A percentile compares a stretch with the other conserved stretches of the same genome.
Conservation (phyloP, 208 protist species). For the Trypanosomatidae sp. region DNA sequence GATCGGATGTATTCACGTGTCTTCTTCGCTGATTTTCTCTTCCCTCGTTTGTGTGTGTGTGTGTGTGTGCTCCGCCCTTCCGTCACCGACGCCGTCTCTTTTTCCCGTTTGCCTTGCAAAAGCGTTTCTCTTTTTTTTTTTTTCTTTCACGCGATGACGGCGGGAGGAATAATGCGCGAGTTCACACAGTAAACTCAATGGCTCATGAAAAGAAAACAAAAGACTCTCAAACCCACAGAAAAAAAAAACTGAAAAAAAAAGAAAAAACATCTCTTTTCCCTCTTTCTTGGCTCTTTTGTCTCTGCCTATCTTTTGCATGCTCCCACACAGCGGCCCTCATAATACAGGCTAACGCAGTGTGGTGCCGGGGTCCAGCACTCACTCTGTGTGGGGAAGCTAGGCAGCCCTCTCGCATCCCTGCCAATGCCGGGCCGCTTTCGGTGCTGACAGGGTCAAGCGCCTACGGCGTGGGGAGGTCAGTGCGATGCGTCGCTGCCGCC, state of each 20-base stretch:
- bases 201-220: background rate
- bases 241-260: background rate
- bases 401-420: background rate
- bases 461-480: background rate
- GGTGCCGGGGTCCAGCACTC: background rate
- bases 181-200: background rate
- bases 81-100: background rate
- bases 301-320: conserved; percentile 5
- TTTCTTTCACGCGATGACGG: background rate
- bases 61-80: background rate
- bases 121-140: background rate
- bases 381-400: background rate
- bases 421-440: background rate
- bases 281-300: background rate
- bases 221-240: background rate
- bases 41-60: background rate
- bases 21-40: conserved; percentile 2
- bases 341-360: background rate
- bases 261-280: too few species aligned
- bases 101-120: background rate
- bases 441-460: background rate
- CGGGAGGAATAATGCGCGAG: background rate
- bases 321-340: background rate
- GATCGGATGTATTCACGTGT: background rate
- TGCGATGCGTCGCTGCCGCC: background rate